Evolutionary conservation across 116 monocot species (phyloP).

Genomic region (Phalaenopsis hybrid): DNA sequence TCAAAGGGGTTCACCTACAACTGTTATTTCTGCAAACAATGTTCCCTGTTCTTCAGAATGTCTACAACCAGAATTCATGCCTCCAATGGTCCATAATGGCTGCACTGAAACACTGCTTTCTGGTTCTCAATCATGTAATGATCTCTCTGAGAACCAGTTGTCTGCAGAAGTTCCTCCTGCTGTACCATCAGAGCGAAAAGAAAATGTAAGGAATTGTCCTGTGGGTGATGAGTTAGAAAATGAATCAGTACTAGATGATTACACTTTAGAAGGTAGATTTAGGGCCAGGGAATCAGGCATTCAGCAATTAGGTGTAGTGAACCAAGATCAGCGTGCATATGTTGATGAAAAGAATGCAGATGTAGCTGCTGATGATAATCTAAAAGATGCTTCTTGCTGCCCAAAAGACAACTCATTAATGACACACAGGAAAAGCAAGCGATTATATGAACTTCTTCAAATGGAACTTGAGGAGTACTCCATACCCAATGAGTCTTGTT

Average conservation of each 20-base stretch:
- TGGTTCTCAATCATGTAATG: slow-evolving; percentile 11
- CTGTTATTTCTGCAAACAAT: slow-evolving; percentile 20
- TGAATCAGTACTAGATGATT: slow-evolving; percentile 5
- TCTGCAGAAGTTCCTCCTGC: not conserved
- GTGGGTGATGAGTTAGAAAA: not conserved
- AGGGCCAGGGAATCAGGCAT: slow-evolving; percentile 3
- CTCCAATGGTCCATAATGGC: slow-evolving; percentile 12
- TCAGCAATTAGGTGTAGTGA: not conserved
- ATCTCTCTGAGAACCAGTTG: slow-evolving; percentile 3
- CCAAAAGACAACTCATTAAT: slow-evolving; percentile 4
- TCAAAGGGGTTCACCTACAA: slow-evolving; percentile 9
- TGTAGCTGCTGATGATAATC: not conserved
- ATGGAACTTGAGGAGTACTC: slow-evolving; percentile 68
- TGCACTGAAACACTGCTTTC: slow-evolving; percentile 5
- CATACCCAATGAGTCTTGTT: slow-evolving; percentile 19
- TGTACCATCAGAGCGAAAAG: slow-evolving; percentile 7
- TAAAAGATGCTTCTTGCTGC: not conserved
- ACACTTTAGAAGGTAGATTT: slow-evolving; percentile 5
- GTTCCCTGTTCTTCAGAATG: slow-evolving; percentile 3
- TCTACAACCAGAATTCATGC: slow-evolving; percentile 10
- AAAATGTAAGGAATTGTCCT: not conserved
- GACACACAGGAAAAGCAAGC: slow-evolving; percentile 45
- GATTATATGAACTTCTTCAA: slow-evolving; percentile 93
- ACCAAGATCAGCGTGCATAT: not conserved
- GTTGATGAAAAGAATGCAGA: slow-evolving; percentile 2